Evolutionary conservation across 2,329 filamentous ascomycete genomes (phyloP), one percentile per base, ranked within the genome.

Genomic region (Fusarium nygamai): DNA sequence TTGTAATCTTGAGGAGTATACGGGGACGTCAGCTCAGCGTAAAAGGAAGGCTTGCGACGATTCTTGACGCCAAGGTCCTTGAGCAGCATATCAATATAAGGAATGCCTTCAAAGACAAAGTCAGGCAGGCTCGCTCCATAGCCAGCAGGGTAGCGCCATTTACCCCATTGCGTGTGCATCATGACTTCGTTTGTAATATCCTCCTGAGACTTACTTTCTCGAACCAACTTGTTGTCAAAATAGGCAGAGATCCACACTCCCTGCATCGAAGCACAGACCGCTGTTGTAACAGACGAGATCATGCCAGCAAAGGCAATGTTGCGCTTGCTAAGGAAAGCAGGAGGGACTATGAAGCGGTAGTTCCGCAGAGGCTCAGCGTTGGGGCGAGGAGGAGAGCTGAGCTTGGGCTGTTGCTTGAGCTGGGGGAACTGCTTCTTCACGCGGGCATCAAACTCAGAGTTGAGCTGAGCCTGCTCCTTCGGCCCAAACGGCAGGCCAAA

Each of bases 31-130:
- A 64, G 27, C 44, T 64, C 62, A 24, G 27, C 39, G 24, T 63
- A 64, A 27, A 61, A 64, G 4, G 58, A 61, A 16, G 39, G 34
- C 1, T 64, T 64, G 2, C 58, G 62, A 24, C 61, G 58, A 29
- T 41, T 47, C 2, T 13, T 47, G 13, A 64, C 24, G 6, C 62
- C 58, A 16, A 64, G n/a, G 14, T 64, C 62, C 3, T 61, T 61
- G 36, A 64, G 61, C 31, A 64, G 33, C 62, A 63, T 64, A 17
- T 64, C 58, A 47, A 64, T 47, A 10, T 63, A 63, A 2, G 62
- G 58, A 5, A 64, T 58, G 0, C 58, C 62, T 22, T 64, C 58
- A 14, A 64, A 64, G 3, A 64, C 47, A 8, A 64, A 64, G 17
- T 64, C 62, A 3, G 62, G 58, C 3, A 47, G 19, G 3, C 29